These are phyloP conservation scores for Talaromyces islandicus DNA, from an alignment of 2,329 filamentous ascomycete species.

Conservation along the genomic window DNA sequence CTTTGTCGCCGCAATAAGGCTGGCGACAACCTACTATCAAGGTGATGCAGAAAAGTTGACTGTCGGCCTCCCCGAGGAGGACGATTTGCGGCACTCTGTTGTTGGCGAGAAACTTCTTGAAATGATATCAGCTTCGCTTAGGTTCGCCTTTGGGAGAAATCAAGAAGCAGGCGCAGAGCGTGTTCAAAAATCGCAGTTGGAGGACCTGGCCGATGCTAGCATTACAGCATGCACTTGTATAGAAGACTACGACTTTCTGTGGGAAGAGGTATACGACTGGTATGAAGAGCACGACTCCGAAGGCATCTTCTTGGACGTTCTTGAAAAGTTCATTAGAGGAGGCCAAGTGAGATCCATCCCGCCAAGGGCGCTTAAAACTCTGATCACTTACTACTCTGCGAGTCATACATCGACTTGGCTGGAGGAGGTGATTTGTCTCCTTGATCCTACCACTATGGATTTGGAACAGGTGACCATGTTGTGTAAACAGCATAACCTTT, in stretches of 20 bases:
- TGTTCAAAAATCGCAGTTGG: slow-evolving; percentile 57
- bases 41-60: slow-evolving; percentile 92
- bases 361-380: slow-evolving; percentile 74
- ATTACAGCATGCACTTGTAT: slow-evolving; percentile 78
- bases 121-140: slow-evolving; percentile 87
- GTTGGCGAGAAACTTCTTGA: slow-evolving; percentile 86
- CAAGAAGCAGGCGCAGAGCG: slow-evolving; percentile 44
- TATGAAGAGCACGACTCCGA: slow-evolving; percentile 72
- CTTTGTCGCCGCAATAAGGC: slow-evolving; percentile 81
- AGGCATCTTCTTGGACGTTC: slow-evolving; percentile 75
- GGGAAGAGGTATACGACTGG: slow-evolving; percentile 83
- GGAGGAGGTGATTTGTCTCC: slow-evolving; percentile 90
- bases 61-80: slow-evolving; percentile 84
- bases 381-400: slow-evolving; percentile 74
- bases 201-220: slow-evolving; percentile 73
- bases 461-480: slow-evolving; percentile 86
- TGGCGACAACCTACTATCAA: slow-evolving; percentile 88
- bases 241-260: slow-evolving; percentile 73
- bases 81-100: slow-evolving; percentile 66
- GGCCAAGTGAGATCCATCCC: slow-evolving; percentile 69
- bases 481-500: slow-evolving; percentile 86
- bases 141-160: slow-evolving; percentile 72
- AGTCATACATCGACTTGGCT: slow-evolving; percentile 70
- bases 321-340: slow-evolving; percentile 84
- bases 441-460: slow-evolving; percentile 86